A percentile compares a stretch with the other conserved stretches of the same genome.
Conservation (phyloP, 2,329 filamentous ascomycete species). For the Mycosphaerella arachidis region DNA sequence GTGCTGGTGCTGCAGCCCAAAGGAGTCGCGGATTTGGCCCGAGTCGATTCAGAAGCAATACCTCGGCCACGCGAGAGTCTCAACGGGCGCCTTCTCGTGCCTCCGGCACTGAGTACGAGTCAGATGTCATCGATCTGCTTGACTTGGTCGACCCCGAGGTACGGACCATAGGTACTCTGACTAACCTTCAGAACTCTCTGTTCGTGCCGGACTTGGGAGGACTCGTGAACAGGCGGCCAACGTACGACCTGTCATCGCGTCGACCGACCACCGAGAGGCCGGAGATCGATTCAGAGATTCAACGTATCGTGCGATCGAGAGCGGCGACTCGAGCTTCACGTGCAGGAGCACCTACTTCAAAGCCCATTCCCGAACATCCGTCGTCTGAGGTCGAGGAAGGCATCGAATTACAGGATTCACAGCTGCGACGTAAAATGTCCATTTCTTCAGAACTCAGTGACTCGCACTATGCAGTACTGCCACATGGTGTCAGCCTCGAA, state of each 20-base stretch:
- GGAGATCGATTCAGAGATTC: conserved; percentile 10
- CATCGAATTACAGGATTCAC: conserved; percentile 23
- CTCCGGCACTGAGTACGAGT: conserved; percentile 50
- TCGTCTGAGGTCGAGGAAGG: conserved; percentile 1
- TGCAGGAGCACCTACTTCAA: conserved; percentile 5
- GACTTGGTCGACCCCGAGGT: conserved; percentile 77
- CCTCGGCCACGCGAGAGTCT: conserved; percentile 8
- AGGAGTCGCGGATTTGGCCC: conserved; percentile 22
- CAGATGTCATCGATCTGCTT: conserved; percentile 61
- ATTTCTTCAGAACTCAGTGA: conserved; percentile 66
- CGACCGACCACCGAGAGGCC: conserved; percentile 33
- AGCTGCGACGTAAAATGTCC: conserved; percentile 38
- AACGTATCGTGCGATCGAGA: conserved; percentile 18
- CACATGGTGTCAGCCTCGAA: conserved; percentile 65
- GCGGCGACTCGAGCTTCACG: conserved; percentile 19
- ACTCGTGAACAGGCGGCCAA: conserved; percentile 71
- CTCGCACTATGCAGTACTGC: conserved; percentile 72
- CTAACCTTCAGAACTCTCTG: conserved; percentile 84
- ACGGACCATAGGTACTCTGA: conserved; percentile 74
- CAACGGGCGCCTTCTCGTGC: conserved; percentile 9
- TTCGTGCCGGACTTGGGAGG: conserved; percentile 78
- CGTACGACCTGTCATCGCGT: conserved; percentile 63
- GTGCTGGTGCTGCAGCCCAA: conserved; percentile 27
- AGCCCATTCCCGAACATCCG: conserved; percentile 11
- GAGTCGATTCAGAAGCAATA: conserved; percentile 17